Conservation (phyloP, 23 red algal species). For the Pyropia haitanensis region DNA sequence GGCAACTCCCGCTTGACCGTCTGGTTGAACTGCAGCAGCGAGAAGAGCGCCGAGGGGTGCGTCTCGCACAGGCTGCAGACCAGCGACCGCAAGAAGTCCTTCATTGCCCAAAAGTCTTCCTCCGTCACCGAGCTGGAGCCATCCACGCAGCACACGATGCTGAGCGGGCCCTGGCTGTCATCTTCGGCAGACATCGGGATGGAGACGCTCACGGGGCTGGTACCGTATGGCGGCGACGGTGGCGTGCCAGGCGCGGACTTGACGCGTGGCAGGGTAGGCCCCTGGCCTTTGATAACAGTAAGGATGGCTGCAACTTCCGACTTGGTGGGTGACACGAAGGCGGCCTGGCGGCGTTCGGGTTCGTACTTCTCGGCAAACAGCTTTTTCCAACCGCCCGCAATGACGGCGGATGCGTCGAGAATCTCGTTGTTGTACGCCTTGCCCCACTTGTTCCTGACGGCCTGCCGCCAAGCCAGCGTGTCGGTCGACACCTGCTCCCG, state of each 20-base stretch:
- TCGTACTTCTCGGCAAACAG: slow-evolving; percentile 70
- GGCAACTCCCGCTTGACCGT: slow-evolving; percentile 50
- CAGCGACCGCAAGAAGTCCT: slow-evolving; percentile 52
- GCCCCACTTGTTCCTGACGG: slow-evolving; percentile 41
- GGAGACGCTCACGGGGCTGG: slow-evolving; percentile 31
- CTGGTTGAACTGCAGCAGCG: slow-evolving; percentile 91
- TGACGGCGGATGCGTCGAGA: slow-evolving; percentile 42
- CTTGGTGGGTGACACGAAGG: slow-evolving; percentile 48
- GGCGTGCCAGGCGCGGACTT: not conserved
- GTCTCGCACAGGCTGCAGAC: slow-evolving; percentile 42
- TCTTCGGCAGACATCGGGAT: slow-evolving; percentile 9
- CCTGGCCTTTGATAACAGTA: slow-evolving; percentile 54
- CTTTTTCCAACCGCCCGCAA: slow-evolving; percentile 77
- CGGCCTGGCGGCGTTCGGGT: slow-evolving; percentile 25
- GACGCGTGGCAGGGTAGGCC: slow-evolving; percentile 7
- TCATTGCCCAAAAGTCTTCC: slow-evolving; percentile 81
- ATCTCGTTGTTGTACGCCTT: slow-evolving; percentile 54
- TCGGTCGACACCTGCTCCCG: slow-evolving; percentile 63
- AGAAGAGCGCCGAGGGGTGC: slow-evolving; percentile 29
- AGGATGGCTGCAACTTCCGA: slow-evolving; percentile 62
- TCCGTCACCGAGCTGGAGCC: slow-evolving; percentile 71
- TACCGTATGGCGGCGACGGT: not conserved
- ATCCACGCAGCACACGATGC: slow-evolving; percentile 65
- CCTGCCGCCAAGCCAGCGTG: slow-evolving; percentile 44
- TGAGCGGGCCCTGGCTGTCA: slow-evolving; percentile 1